These are phyloP conservation scores for Candida coquimbonensis DNA, from an alignment of 805 yeast species.

Conservation along the genomic window DNA sequence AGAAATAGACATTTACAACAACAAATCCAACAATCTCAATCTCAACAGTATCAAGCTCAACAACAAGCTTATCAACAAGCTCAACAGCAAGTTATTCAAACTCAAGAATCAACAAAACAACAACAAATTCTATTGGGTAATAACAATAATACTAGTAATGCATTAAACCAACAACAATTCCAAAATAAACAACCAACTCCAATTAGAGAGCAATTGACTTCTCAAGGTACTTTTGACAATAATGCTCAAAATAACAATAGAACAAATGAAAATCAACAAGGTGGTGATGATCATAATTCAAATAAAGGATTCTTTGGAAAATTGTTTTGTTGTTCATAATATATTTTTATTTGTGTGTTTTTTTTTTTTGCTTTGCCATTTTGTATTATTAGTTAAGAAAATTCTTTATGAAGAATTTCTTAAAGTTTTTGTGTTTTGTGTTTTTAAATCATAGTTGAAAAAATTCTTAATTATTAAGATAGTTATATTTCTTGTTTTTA, in stretches of 20 bases:
- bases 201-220: conserved; percentile 22
- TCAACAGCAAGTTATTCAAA: conserved; percentile 11
- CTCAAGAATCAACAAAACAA: conserved; percentile 13
- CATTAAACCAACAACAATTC: conserved; percentile 23
- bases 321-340: conserved; percentile 19
- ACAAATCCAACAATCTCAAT: conserved; percentile 18
- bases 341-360: background rate
- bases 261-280: conserved; percentile 12
- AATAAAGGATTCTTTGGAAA: conserved; percentile 21
- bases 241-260: conserved; percentile 8
- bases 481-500: too few relatives aligned
- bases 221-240: conserved; percentile 13
- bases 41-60: conserved; percentile 15
- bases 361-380: background rate
- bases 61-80: conserved; percentile 13
- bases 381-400: too few relatives aligned
- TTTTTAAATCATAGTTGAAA: too few relatives aligned
- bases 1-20: conserved; percentile 23
- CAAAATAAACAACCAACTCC: conserved; percentile 26
- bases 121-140: conserved; percentile 2
- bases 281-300: conserved; percentile 10
- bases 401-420: too few relatives aligned
- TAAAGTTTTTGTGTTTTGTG: too few relatives aligned
- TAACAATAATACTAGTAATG: conserved; percentile 12
- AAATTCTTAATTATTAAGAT: too few relatives aligned